Evolutionary conservation across 2,329 filamentous ascomycete species (phyloP), one percentile per base, ranked within the genome.

Genomic region (Fusarium sp.): DNA sequence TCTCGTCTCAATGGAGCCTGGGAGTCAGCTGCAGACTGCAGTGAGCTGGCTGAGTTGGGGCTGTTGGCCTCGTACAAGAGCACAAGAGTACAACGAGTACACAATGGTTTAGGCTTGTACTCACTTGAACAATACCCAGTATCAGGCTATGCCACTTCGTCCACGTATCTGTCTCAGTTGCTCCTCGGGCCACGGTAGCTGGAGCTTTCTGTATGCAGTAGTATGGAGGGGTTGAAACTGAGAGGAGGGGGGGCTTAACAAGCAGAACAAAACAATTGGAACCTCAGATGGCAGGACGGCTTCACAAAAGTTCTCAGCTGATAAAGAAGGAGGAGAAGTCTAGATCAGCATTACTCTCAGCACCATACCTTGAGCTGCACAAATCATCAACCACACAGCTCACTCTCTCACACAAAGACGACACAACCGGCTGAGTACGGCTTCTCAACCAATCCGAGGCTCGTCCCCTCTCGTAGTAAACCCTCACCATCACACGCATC

Each of bases 301-400:
- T 61, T 50, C 43, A 34, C 56, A 68, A 67, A 54, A 67, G 54
- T 59, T 50, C 55, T 61, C 51, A 48, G 55, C 61, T 54, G 64
- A 50, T 57, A 43, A 51, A 56, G 50, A 51, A 66, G 51, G 34
- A 69, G 45, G 54, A 69, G 45, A 62, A 58, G 43, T 42, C 10
- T 42, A 55, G 39, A 43, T 39, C 34, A 38, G 40, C 21, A 39
- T 44, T 51, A 51, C 43, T 28, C 21, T 10, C 15, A 51, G 49
- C 30, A 60, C 44, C 40, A 39, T 58, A 38, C 40, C 40, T 43
- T 58, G 52, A 58, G 56, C 65, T 63, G 62, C 66, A 68, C 62
- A 68, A 69, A 68, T 67, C 65, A 69, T 57, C 58, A 63, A 56
- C 65, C 51, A 48, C 62, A 61, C 58, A 61, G 62, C 62, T 69